Conservation (phyloP, 225 moss, liverwort and hornwort genomes). For the Neckera pumila region DNA sequence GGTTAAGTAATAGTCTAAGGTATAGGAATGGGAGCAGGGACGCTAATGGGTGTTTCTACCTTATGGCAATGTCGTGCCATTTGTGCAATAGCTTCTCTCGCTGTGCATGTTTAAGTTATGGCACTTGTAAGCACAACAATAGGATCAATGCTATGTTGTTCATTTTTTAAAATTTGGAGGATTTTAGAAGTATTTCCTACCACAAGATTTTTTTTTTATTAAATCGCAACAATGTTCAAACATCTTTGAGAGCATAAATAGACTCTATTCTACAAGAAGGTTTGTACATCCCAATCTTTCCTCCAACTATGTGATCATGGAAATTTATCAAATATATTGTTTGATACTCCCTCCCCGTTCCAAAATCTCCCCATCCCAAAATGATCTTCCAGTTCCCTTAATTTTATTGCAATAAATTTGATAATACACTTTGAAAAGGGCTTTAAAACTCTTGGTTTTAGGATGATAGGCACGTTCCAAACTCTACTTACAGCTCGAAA, state of each 20-base stretch:
- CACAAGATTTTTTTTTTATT: neutral
- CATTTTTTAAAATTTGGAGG: neutral
- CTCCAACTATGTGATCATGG: too few relatives aligned
- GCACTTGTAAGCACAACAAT: neutral
- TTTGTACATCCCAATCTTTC: too few relatives aligned
- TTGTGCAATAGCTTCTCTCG: neutral
- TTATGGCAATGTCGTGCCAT: too few relatives aligned
- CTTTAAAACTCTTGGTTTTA: neutral
- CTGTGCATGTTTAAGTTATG: neutral
- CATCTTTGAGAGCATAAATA: neutral
- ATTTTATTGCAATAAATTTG: too few relatives aligned
- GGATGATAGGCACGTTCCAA: rapidly evolving
- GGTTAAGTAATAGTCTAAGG: too few relatives aligned
- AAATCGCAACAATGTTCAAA: too few relatives aligned
- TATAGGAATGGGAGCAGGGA: too few relatives aligned
- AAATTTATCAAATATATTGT: neutral
- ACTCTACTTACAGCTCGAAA: rapidly evolving
- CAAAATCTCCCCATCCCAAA: neutral
- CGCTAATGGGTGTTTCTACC: too few relatives aligned
- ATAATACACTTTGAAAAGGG: too few relatives aligned
- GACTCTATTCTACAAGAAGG: neutral
- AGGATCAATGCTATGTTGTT: too few relatives aligned
- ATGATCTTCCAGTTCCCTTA: neutral
- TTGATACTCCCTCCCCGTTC: neutral
- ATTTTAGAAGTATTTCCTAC: neutral